Evolutionary conservation across 116 monocot genomes (phyloP).

Genomic region (Phalaenopsis hybrid): DNA sequence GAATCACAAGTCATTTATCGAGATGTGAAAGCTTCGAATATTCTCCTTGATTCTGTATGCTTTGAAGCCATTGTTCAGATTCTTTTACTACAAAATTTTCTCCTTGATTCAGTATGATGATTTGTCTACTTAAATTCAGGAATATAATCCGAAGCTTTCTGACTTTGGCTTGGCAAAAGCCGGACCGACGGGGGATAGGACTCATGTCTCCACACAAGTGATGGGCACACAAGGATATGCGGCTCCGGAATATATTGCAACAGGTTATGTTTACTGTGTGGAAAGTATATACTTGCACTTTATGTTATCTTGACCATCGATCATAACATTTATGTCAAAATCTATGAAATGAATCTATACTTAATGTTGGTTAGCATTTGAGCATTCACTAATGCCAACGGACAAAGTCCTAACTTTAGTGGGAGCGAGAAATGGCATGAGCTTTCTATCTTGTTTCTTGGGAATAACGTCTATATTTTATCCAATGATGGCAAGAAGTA

Average conservation of each 20-base stretch:
- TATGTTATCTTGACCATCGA: background rate
- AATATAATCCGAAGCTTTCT: slow-evolving; percentile 69
- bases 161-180: slow-evolving; percentile 86
- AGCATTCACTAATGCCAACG: background rate
- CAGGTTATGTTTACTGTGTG: slow-evolving; percentile 33
- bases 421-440: background rate
- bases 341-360: background rate
- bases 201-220: slow-evolving; percentile 78
- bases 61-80: background rate
- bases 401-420: background rate
- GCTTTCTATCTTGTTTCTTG: no score
- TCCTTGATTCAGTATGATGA: background rate
- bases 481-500: no score
- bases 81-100: background rate
- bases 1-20: slow-evolving; percentile 70
- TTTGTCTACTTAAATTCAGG: slow-evolving; percentile 22
- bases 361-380: background rate
- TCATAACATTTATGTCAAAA: background rate
- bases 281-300: background rate
- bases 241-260: slow-evolving; percentile 80
- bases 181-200: slow-evolving; percentile 72
- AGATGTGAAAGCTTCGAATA: slow-evolving; percentile 83
- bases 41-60: slow-evolving; percentile 71
- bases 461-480: no score
- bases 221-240: slow-evolving; percentile 90